A percentile compares a stretch with the other conserved stretches of the same genome.
phyloP scores from a whole-genome alignment of 2,329 filamentous ascomycete genomes.

The Sarocladium kiliense region DNA sequence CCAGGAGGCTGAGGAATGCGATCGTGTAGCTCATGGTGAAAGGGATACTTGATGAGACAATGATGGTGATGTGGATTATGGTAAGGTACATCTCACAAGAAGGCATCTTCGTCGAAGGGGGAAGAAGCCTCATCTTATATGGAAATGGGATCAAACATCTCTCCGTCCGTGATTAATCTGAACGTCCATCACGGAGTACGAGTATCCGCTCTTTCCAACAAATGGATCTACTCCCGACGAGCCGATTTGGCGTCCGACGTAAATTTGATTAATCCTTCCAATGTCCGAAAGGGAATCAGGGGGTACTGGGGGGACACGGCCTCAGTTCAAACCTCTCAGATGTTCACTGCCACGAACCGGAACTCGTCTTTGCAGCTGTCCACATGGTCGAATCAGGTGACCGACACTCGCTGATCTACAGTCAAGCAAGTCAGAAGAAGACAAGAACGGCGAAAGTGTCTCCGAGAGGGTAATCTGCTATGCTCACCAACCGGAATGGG shows the following conservation, averaged over 20 bases:
- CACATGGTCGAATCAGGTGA: not conserved
- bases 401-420: not conserved
- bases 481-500: not conserved
- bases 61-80: not conserved
- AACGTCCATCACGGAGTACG: not conserved
- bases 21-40: constrained; percentile 11
- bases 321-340: not conserved
- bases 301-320: too few species aligned
- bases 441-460: not conserved
- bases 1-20: constrained; percentile 14
- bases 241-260: not conserved
- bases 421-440: not conserved
- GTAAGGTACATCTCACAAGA: not conserved
- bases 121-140: not conserved
- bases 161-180: not conserved
- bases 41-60: not conserved
- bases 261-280: constrained; percentile 1
- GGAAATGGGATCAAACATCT: not conserved
- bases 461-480: not conserved
- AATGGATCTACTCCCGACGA: not conserved
- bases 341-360: not conserved
- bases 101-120: not conserved
- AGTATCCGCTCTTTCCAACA: not conserved
- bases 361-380: not conserved
- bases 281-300: not conserved